A percentile compares a stretch with the other conserved stretches of the same genome.
These are phyloP conservation scores for Cytospora piceae DNA, from an alignment of 2,329 filamentous ascomycete species.

Conservation along the genomic window DNA sequence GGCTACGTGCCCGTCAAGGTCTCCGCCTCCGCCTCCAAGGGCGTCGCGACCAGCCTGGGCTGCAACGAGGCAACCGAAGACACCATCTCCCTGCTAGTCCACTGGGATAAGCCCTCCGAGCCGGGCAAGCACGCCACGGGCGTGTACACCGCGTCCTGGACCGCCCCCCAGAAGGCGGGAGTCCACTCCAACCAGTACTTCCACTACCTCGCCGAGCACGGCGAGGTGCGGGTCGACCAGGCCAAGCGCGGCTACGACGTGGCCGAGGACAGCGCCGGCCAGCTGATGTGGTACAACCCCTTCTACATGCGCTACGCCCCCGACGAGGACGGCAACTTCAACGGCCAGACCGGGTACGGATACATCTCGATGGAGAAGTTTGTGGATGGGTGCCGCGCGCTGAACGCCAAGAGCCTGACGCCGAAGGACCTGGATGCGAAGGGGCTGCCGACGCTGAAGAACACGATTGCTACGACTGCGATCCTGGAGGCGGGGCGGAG, in stretches of 20 bases:
- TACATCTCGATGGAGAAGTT: conserved; percentile 97
- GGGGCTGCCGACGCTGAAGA: conserved; percentile 81
- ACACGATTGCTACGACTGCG: conserved; percentile 89
- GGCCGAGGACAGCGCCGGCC: conserved; percentile 73
- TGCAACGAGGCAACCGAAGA: conserved; percentile 85
- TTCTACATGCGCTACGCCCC: conserved; percentile 96
- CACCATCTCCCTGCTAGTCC: conserved; percentile 87
- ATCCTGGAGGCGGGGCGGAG: conserved; percentile 86
- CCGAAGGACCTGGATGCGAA: conserved; percentile 79
- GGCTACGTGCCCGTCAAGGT: conserved; percentile 80
- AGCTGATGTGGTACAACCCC: conserved; percentile 87
- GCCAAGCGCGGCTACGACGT: conserved; percentile 94
- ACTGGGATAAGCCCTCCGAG: conserved; percentile 78
- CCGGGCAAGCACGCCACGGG: conserved; percentile 75
- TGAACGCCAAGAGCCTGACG: conserved; percentile 75
- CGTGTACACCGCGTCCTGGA: conserved; percentile 95
- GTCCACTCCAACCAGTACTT: conserved; percentile 99
- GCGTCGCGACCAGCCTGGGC: conserved; percentile 76
- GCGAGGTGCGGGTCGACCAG: conserved; percentile 89
- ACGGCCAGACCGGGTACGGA: conserved; percentile 87
- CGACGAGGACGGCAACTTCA: conserved; percentile 93
- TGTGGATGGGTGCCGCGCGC: conserved; percentile 78
- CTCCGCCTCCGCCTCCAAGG: conserved; percentile 75
- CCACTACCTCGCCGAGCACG: conserved; percentile 84
- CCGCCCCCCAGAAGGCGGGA: conserved; percentile 86